A percentile compares a stretch with the other conserved stretches of the same genome.
These are phyloP conservation scores for Parasarocladium wereldwijsianum DNA, from an alignment of 2,329 filamentous ascomycete species.

Conservation along the genomic window DNA sequence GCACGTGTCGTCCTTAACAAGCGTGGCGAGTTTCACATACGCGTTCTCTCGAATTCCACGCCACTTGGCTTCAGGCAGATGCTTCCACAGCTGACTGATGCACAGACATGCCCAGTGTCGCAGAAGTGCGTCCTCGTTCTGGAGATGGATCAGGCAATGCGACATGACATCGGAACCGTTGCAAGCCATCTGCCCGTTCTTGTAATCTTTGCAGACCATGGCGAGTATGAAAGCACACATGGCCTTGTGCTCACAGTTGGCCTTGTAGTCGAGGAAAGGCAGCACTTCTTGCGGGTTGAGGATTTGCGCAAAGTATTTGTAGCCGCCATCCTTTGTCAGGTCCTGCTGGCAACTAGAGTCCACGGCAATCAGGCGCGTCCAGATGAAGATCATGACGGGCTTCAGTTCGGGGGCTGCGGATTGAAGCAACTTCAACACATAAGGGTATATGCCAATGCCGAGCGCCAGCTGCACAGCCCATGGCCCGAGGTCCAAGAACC, in stretches of 20 bases:
- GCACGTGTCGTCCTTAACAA: conserved; percentile 74
- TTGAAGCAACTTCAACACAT: conserved; percentile 92
- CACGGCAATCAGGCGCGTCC: conserved; percentile 89
- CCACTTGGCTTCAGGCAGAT: conserved; percentile 89
- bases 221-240: conserved; percentile 98
- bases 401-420: conserved; percentile 91
- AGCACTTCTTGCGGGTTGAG: conserved; percentile 73
- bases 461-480: conserved; percentile 98
- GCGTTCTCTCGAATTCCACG: conserved; percentile 81
- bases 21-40: conserved; percentile 62
- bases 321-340: conserved; percentile 90
- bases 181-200: conserved; percentile 81
- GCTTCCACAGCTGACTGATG: conserved; percentile 86
- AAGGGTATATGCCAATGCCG: conserved; percentile 96
- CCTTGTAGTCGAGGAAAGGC: conserved; percentile 68
- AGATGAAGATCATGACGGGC: conserved; percentile 98
- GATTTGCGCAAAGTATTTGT: conserved; percentile 91
- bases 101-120: conserved; percentile 94
- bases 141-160: conserved; percentile 70
- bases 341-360: conserved; percentile 90
- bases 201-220: conserved; percentile 92
- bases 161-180: conserved; percentile 82
- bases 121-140: conserved; percentile 70
- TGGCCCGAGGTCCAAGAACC: conserved; percentile 86
- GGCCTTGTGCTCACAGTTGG: conserved; percentile 84